These are phyloP conservation scores for Phytophthora chlamydospora DNA, from an alignment of 352 stramenopile species.

Conservation along the genomic window DNA sequence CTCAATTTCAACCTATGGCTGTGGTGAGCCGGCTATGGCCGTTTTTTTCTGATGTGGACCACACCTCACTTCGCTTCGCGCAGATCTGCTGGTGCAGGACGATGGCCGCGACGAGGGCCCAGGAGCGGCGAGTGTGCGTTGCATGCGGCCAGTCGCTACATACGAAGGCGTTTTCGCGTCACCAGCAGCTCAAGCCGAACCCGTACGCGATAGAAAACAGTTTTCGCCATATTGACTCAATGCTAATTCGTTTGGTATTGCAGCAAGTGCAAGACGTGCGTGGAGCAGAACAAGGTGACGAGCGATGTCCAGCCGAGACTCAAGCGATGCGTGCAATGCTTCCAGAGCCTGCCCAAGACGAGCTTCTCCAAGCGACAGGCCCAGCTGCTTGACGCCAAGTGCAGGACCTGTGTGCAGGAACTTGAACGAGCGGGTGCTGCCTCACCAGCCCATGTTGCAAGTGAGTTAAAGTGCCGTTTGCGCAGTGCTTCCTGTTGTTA, in stretches of 20 bases:
- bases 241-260: neutral
- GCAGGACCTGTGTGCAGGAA: conserved; percentile 53
- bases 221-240: neutral
- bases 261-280: conserved; percentile 72
- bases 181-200: conserved; percentile 50
- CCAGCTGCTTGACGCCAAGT: conserved; percentile 70
- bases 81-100: conserved; percentile 26
- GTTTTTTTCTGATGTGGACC: conserved; percentile 12
- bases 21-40: conserved; percentile 17
- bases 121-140: conserved; percentile 25
- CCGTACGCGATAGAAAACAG: conserved; percentile 41
- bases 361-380: conserved; percentile 79
- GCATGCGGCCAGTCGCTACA: conserved; percentile 34
- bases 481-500: neutral
- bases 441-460: conserved; percentile 32
- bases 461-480: conserved; percentile 13
- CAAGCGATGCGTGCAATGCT: conserved; percentile 81
- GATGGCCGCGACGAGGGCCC: conserved; percentile 11
- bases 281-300: conserved; percentile 35
- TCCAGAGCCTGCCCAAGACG: conserved; percentile 61
- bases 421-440: conserved; percentile 46
- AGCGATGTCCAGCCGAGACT: conserved; percentile 33
- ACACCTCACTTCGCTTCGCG: neutral
- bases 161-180: conserved; percentile 45
- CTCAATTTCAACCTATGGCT: too few species aligned